A percentile compares a stretch with the other conserved stretches of the same genome.
These are phyloP conservation scores for Prinsepia uniflora DNA, from an alignment of 306 rosid species.

Conservation along the genomic window DNA sequence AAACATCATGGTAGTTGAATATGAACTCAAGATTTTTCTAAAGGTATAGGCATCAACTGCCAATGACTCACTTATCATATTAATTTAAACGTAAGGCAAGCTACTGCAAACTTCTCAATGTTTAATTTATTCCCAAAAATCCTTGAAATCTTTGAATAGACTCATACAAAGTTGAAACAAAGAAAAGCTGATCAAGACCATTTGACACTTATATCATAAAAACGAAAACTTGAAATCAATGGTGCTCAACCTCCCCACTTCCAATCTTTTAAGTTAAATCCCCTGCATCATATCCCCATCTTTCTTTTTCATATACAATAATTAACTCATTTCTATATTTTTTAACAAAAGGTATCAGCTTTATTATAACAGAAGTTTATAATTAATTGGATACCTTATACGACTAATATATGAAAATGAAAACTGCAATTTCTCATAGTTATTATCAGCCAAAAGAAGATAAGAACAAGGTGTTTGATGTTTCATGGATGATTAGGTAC, in stretches of 20 bases:
- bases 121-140: not conserved
- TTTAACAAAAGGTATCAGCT: not conserved
- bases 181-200: not conserved
- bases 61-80: not conserved
- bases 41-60: not conserved
- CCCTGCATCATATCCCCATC: not conserved
- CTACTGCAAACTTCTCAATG: not conserved
- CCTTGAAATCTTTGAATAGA: conserved; percentile 3
- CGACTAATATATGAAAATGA: not conserved
- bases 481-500: conserved; percentile 29
- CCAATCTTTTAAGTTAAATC: not conserved
- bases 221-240: not conserved
- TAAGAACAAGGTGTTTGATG: not conserved
- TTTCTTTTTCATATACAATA: not conserved
- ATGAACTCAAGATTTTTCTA: not conserved
- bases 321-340: not conserved
- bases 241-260: conserved; percentile 3
- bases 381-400: not conserved
- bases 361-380: not conserved
- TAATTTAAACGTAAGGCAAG: not conserved
- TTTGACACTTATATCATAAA: not conserved
- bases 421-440: not conserved
- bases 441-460: not conserved
- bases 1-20: not conserved
- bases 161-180: not conserved